Evolutionary conservation across 768 basidiomycete genomes (phyloP).

Genomic region (Boletus sp.): DNA sequence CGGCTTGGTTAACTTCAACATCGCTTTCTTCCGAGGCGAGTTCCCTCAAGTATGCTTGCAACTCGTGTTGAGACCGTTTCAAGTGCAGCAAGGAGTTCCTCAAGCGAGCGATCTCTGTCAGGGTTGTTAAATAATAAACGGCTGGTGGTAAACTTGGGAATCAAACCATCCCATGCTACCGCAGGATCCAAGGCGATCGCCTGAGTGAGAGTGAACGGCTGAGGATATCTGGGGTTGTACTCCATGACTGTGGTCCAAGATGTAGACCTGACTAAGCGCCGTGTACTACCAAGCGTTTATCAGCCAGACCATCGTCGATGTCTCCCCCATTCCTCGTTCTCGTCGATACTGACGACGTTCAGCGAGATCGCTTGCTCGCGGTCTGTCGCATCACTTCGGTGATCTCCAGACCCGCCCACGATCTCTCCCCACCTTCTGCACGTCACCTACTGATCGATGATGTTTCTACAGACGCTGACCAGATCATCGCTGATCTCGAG

Average conservation of each 20-base stretch:
- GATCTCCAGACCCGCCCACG: slow-evolving; percentile 45
- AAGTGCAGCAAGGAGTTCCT: slow-evolving; percentile 69
- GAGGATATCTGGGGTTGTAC: slow-evolving; percentile 61
- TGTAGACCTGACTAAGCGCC: slow-evolving; percentile 22
- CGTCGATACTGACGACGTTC: slow-evolving; percentile 43
- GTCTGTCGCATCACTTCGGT: slow-evolving; percentile 78
- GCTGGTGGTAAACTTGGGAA: neutral
- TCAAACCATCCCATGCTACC: slow-evolving; percentile 68
- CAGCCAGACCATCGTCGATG: slow-evolving; percentile 14
- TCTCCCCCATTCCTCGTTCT: slow-evolving; percentile 54
- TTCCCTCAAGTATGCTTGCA: slow-evolving; percentile 46
- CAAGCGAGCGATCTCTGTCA: slow-evolving; percentile 70
- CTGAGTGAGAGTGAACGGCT: slow-evolving; percentile 72
- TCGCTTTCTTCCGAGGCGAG: slow-evolving; percentile 42
- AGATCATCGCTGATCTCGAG: slow-evolving; percentile 68
- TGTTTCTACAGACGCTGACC: slow-evolving; percentile 46
- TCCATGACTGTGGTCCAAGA: slow-evolving; percentile 44
- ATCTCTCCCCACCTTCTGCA: slow-evolving; percentile 31
- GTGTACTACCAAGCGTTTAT: no score
- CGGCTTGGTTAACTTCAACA: slow-evolving; percentile 55
- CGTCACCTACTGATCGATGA: slow-evolving; percentile 59
- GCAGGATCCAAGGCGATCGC: slow-evolving; percentile 63
- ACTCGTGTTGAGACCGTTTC: slow-evolving; percentile 55
- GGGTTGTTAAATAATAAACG: neutral
- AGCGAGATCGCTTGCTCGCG: slow-evolving; percentile 50